Conservation (phyloP, 2,329 filamentous ascomycete genomes). For the Xylariaceae sp. region DNA sequence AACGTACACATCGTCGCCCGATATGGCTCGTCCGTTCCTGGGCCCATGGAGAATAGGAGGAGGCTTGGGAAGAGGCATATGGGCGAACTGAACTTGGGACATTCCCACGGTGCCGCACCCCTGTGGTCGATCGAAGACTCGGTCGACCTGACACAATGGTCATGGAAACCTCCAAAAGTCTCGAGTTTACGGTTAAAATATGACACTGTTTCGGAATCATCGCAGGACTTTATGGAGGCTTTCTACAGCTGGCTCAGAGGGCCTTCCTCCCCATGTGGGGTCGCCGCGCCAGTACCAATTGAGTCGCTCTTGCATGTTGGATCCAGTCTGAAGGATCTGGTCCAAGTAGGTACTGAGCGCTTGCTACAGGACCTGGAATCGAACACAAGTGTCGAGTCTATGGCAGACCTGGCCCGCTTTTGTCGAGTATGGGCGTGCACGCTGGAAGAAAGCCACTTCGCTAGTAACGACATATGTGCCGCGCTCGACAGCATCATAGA, state of each 20-base stretch:
- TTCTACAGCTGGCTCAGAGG: too few species aligned
- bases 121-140: constrained; percentile 45
- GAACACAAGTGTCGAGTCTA: neutral
- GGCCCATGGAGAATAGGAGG: constrained; percentile 51
- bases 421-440: constrained; percentile 17
- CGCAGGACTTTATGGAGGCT: too few species aligned
- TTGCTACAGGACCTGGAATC: constrained; percentile 12
- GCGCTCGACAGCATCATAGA: constrained; percentile 14
- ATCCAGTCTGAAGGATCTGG: constrained; percentile 2
- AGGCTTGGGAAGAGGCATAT: constrained; percentile 50
- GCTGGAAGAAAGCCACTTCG: constrained; percentile 10
- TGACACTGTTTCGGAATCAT: too few species aligned
- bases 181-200: too few species aligned
- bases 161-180: constrained; percentile 45
- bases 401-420: constrained; percentile 13
- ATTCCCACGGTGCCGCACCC: constrained; percentile 26
- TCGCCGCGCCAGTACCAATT: constrained; percentile 3
- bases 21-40: constrained; percentile 39
- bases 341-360: constrained; percentile 9
- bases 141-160: constrained; percentile 42
- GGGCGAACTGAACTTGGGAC: constrained; percentile 42
- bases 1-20: constrained; percentile 20
- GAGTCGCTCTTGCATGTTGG: neutral
- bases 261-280: neutral
- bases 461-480: constrained; percentile 11